Evolutionary conservation across 192 early-diverging fungal genomes (phyloP), one percentile per base, ranked within the genome.

Genomic region (Rhizophagus clarus): DNA sequence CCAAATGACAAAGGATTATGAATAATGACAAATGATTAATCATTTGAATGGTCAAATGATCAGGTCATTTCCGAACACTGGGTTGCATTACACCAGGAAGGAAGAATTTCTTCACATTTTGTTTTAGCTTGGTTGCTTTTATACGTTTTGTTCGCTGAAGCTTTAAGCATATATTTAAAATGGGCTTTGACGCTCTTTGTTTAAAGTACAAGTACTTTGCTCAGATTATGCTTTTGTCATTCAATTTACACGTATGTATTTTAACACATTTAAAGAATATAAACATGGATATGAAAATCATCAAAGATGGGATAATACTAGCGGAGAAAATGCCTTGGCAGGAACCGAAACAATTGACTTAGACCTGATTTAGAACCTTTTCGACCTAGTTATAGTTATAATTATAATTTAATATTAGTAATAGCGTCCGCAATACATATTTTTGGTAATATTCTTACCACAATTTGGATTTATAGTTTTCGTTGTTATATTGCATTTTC

Each of bases 151-250:
- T 14, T 72, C 7, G 77, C 81, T 28, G 78, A 76, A 60, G n/a
- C 79, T 31, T 60, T 80, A n/a, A 82, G 81, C 62, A 73, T 82
- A 45, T 85, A 79, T 22, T 62, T 82, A 15, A 17, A 32, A 2
- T 85, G 84, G 84, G 81, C 84, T 1, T 79, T 60, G 84, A 85
- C 32, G 81, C 79, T 20, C 69, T 85, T 47, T 85, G 81, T 85
- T 85, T 81, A 79, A 80, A 42, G 79, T 79, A 79, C 84, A 85
- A 74, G 83, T 81, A 11, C 84, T 85, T 47, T 82, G 81, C 75
- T 79, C 79, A 15, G 84, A 85, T 63, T 85, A 77, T 51, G 77
- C 71, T 14, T 42, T 85, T n/a, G 77, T 80, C 22, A 73, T 82
- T 20, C 37, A 78, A 49, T 85, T 85, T 64, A 72, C 72, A 1